A percentile compares a stretch with the other conserved stretches of the same genome.
Evolutionary conservation across 768 basidiomycete genomes (phyloP).

Genomic region (Cyclocybe cylindracea): DNA sequence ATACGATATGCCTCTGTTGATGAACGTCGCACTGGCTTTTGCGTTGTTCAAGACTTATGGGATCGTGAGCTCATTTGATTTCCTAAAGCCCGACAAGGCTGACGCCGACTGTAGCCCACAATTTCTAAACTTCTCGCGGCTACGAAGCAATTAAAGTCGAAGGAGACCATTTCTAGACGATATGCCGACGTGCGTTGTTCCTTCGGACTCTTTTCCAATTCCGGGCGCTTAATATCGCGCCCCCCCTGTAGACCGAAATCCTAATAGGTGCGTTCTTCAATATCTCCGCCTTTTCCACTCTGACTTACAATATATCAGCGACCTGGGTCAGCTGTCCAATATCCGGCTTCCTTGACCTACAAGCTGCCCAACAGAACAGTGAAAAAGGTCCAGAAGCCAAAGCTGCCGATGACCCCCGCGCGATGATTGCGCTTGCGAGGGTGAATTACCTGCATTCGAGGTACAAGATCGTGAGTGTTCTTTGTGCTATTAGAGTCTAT

Average conservation of each 20-base stretch:
- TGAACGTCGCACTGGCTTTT: conserved; percentile 33
- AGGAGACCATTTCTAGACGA: conserved; percentile 38
- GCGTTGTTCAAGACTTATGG: conserved; percentile 55
- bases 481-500: not conserved
- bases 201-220: not conserved
- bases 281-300: not conserved
- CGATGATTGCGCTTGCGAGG: conserved; percentile 39
- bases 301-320: conserved; percentile 18
- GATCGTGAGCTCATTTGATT: conserved; percentile 10
- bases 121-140: conserved; percentile 43
- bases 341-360: conserved; percentile 23
- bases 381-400: conserved; percentile 10
- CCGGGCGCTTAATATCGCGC: not conserved
- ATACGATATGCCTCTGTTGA: too few relatives aligned
- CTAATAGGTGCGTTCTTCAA: conserved; percentile 34
- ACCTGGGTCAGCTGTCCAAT: conserved; percentile 38
- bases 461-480: conserved; percentile 36
- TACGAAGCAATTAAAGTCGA: conserved; percentile 40
- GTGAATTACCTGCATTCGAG: conserved; percentile 45
- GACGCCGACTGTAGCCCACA: conserved; percentile 33
- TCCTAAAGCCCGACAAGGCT: not conserved
- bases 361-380: conserved; percentile 4
- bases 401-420: conserved; percentile 38
- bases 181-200: conserved; percentile 47
- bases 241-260: conserved; percentile 42